phyloP scores from a whole-genome alignment of 805 yeast species.

The Cyberlindnera amylophila region DNA sequence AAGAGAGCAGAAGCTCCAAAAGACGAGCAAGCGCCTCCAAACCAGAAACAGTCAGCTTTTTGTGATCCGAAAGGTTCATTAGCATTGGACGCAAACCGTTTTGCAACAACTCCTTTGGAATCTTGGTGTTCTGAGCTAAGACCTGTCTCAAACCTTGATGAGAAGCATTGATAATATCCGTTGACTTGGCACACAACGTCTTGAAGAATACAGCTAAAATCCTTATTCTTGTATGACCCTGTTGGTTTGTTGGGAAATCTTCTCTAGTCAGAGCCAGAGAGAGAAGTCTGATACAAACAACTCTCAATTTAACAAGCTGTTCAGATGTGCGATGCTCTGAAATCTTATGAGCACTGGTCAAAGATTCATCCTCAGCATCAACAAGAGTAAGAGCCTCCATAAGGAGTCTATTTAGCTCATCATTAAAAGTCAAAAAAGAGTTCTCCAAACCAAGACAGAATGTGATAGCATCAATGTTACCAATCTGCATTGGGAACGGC shows the following conservation, averaged over 20 bases:
- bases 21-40: constrained; percentile 86
- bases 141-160: constrained; percentile 83
- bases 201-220: constrained; percentile 93
- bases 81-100: constrained; percentile 93
- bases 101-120: constrained; percentile 93
- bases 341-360: constrained; percentile 81
- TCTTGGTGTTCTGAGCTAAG: constrained; percentile 75
- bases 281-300: constrained; percentile 81
- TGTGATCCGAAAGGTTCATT: constrained; percentile 92
- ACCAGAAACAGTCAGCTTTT: constrained; percentile 83
- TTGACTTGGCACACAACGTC: constrained; percentile 79
- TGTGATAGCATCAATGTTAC: constrained; percentile 95
- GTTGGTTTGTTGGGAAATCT: constrained; percentile 71
- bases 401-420: constrained; percentile 78
- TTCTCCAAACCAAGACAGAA: constrained; percentile 80
- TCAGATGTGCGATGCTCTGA: constrained; percentile 85
- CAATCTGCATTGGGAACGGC: constrained; percentile 98
- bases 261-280: constrained; percentile 83
- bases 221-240: constrained; percentile 74
- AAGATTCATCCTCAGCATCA: constrained; percentile 95
- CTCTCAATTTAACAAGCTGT: constrained; percentile 81
- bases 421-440: constrained; percentile 80
- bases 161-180: constrained; percentile 89
- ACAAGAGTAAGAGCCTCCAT: constrained; percentile 91
- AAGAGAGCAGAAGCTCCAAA: constrained; percentile 80